Evolutionary conservation across 257 asterid genomes (phyloP).

Genomic region (Verbena officinalis): DNA sequence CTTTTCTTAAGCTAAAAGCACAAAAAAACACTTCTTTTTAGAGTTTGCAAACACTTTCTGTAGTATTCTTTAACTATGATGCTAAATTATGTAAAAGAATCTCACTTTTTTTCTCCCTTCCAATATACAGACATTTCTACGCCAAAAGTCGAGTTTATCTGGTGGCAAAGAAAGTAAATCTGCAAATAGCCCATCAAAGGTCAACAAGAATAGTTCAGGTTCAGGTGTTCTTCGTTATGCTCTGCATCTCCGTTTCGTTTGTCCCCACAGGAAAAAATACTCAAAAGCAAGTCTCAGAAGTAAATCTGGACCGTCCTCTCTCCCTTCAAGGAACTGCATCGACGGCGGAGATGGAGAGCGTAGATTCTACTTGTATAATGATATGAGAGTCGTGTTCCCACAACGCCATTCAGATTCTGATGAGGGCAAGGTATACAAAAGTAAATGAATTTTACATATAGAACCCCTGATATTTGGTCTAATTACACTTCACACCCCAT

Average conservation of each 20-base stretch:
- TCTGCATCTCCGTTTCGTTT: constrained; percentile 77
- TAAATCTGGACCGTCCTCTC: constrained; percentile 58
- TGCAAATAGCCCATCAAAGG: constrained; percentile 49
- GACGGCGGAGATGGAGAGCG: constrained; percentile 52
- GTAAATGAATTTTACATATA: no score
- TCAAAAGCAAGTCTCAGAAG: constrained; percentile 49
- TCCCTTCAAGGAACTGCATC: constrained; percentile 41
- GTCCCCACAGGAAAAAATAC: constrained; percentile 65
- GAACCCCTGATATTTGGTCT: no score
- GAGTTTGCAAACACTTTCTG: neutral
- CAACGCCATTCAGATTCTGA: constrained; percentile 95
- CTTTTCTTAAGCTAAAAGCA: no score
- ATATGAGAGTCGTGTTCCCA: constrained; percentile 93
- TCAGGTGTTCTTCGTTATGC: constrained; percentile 86
- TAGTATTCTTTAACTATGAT: neutral
- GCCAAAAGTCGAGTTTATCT: constrained; percentile 65
- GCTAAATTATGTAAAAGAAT: neutral
- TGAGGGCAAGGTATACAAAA: constrained; percentile 85
- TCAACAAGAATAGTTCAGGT: constrained; percentile 55
- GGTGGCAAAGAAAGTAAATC: constrained; percentile 44
- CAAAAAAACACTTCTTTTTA: no score
- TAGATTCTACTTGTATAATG: constrained; percentile 80
- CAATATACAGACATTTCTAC: constrained; percentile 70
- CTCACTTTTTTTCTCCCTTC: constrained; percentile 1
- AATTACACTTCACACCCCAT: no score